Evolutionary conservation across 495 filamentous ascomycete species (phyloP).

Genomic region (Pyronema omphalodes): DNA sequence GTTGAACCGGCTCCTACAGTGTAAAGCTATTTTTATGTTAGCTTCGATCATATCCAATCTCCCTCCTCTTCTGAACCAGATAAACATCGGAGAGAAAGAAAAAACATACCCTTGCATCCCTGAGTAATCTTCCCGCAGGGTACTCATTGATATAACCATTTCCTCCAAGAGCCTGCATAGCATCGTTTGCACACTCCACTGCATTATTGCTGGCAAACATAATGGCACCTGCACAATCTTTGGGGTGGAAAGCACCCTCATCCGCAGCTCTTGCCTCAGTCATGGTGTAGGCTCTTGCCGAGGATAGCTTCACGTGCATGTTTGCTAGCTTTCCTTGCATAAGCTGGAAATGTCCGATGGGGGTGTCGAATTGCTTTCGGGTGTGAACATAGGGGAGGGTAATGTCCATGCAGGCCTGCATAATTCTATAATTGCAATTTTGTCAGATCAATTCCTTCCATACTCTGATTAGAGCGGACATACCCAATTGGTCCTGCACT

Average conservation of each 20-base stretch:
- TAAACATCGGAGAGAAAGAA: not conserved
- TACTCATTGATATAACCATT: slow-evolving; percentile 97
- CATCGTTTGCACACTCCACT: slow-evolving; percentile 73
- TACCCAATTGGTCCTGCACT: slow-evolving; percentile 75
- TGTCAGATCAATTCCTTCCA: not conserved
- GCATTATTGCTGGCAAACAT: slow-evolving; percentile 87
- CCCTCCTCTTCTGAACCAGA: not conserved
- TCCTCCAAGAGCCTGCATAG: slow-evolving; percentile 85
- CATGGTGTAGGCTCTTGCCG: slow-evolving; percentile 62
- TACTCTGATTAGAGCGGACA: not conserved
- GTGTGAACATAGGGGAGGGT: slow-evolving; percentile 77
- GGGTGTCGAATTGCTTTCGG: slow-evolving; percentile 70
- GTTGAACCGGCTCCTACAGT: slow-evolving; percentile 96
- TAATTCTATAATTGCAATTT: slow-evolving; percentile 38
- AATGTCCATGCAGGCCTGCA: slow-evolving; percentile 81
- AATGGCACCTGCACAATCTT: slow-evolving; percentile 90
- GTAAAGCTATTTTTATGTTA: slow-evolving; percentile 36
- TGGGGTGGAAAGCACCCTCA: slow-evolving; percentile 50
- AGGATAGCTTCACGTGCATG: slow-evolving; percentile 89
- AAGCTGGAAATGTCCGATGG: slow-evolving; percentile 84
- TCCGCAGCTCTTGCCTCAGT: slow-evolving; percentile 60
- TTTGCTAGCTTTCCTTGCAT: slow-evolving; percentile 87
- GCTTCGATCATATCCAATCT: slow-evolving; percentile 21
- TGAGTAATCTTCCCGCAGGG: slow-evolving; percentile 62
- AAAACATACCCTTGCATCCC: slow-evolving; percentile 54